Evolutionary conservation across 2,329 filamentous ascomycete species (phyloP).

Genomic region (Magnaporthiopsis poae): DNA sequence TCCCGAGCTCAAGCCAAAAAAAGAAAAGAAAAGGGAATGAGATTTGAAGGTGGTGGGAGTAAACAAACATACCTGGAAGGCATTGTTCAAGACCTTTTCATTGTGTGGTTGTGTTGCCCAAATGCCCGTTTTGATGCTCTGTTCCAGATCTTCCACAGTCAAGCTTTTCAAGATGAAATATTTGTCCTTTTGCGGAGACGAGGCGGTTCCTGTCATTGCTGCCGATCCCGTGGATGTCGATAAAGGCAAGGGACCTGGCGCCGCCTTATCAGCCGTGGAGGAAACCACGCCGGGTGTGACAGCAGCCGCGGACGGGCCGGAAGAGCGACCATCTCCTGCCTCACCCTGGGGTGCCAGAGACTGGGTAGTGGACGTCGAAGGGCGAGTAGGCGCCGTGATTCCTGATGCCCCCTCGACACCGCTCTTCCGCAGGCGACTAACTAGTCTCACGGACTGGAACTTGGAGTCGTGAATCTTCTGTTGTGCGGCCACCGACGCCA

Average conservation of each 20-base stretch:
- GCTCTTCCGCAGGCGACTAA: constrained; percentile 66
- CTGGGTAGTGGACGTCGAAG: constrained; percentile 28
- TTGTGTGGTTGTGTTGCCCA: constrained; percentile 96
- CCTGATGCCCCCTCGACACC: constrained; percentile 36
- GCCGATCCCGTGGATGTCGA: neutral
- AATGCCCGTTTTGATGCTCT: constrained; percentile 75
- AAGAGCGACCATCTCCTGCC: neutral
- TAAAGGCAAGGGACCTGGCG: neutral
- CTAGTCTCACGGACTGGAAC: constrained; percentile 75
- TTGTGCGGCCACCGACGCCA: constrained; percentile 65
- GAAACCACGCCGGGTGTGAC: neutral
- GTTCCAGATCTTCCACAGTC: constrained; percentile 78
- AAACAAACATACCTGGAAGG: constrained; percentile 56
- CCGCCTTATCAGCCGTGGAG: neutral
- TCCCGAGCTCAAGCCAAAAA: neutral
- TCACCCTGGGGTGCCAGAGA: constrained; percentile 5
- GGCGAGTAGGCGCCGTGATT: constrained; percentile 44
- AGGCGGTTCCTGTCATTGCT: neutral
- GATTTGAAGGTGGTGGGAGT: neutral
- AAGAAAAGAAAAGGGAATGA: neutral
- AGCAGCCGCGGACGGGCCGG: neutral
- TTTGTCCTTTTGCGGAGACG: constrained; percentile 47
- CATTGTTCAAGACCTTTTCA: constrained; percentile 70
- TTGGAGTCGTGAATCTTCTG: constrained; percentile 80
- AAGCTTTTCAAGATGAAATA: constrained; percentile 92